These are phyloP conservation scores for Globisporangium irregulare DNA, from an alignment of 352 stramenopile species.

Conservation along the genomic window DNA sequence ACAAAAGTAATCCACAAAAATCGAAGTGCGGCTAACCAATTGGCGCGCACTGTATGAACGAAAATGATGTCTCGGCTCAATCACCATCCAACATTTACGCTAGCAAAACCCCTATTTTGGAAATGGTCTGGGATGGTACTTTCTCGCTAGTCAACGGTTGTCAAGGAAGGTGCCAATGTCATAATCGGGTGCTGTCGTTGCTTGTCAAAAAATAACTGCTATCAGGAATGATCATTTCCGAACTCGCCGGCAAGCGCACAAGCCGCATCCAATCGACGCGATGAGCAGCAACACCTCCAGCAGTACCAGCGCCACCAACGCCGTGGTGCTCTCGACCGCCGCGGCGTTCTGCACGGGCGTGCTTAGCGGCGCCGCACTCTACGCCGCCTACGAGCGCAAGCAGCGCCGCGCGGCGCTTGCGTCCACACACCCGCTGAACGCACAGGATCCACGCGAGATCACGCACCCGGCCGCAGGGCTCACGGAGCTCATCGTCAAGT, in stretches of 20 bases:
- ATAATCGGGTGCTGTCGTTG: not conserved
- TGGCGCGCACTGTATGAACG: not conserved
- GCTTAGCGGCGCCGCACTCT: slow-evolving; percentile 35
- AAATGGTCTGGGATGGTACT: not conserved
- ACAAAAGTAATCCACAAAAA: no score
- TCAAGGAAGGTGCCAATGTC: no score
- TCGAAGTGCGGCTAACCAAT: no score
- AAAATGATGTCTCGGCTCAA: not conserved
- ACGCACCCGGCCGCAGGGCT: slow-evolving; percentile 38
- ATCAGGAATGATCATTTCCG: not conserved
- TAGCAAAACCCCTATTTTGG: not conserved
- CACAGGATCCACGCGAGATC: slow-evolving; percentile 40
- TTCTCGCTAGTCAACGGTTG: no score
- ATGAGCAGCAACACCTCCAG: not conserved
- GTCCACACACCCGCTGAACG: slow-evolving; percentile 36
- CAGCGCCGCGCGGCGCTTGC: slow-evolving; percentile 27
- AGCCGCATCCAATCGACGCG: not conserved
- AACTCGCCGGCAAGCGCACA: not conserved
- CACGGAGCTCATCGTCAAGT: slow-evolving; percentile 58
- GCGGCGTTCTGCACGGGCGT: slow-evolving; percentile 42
- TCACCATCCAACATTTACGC: not conserved
- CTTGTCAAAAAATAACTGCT: not conserved
- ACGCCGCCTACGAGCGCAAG: slow-evolving; percentile 36
- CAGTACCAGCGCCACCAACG: not conserved
- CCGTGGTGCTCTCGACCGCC: slow-evolving; percentile 13